phyloP scores from a whole-genome alignment of 306 rosid species.

The Lathyrus aphaca region DNA sequence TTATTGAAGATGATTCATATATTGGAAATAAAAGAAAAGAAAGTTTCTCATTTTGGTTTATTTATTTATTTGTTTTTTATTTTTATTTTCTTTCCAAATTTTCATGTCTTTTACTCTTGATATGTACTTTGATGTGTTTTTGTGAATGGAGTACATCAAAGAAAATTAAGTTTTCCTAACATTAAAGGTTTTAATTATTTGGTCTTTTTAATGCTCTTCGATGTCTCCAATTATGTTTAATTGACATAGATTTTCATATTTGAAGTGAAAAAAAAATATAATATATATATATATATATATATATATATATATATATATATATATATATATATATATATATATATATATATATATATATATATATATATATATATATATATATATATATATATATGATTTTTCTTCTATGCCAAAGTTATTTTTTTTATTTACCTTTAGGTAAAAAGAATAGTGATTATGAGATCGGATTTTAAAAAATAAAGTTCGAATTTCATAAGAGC shows the following conservation, averaged over 20 bases:
- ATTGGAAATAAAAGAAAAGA: background rate
- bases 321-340: too few relatives aligned
- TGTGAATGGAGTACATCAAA: slow-evolving; percentile 11
- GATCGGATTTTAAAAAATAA: too few relatives aligned
- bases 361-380: too few relatives aligned
- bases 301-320: too few relatives aligned
- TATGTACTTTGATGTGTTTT: slow-evolving; percentile 13
- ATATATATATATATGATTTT: background rate
- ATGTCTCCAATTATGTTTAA: background rate
- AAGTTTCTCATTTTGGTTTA: background rate
- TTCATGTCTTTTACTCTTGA: slow-evolving; percentile 2
- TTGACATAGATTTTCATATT: background rate
- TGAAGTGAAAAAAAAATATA: slow-evolving; percentile 6
- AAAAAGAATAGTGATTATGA: too few relatives aligned
- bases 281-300: too few relatives aligned
- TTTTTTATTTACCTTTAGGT: background rate
- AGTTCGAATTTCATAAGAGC: too few relatives aligned
- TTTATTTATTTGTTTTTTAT: background rate
- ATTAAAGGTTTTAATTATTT: background rate
- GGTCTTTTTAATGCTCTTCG: slow-evolving; percentile 9
- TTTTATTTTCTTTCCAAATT: background rate
- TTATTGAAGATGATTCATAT: too few relatives aligned
- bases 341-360: too few relatives aligned
- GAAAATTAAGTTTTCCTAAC: background rate
- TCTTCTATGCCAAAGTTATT: background rate